These are phyloP conservation scores for Pestalotiopsis fici DNA, from an alignment of 2,329 filamentous ascomycete genomes.

Conservation along the genomic window DNA sequence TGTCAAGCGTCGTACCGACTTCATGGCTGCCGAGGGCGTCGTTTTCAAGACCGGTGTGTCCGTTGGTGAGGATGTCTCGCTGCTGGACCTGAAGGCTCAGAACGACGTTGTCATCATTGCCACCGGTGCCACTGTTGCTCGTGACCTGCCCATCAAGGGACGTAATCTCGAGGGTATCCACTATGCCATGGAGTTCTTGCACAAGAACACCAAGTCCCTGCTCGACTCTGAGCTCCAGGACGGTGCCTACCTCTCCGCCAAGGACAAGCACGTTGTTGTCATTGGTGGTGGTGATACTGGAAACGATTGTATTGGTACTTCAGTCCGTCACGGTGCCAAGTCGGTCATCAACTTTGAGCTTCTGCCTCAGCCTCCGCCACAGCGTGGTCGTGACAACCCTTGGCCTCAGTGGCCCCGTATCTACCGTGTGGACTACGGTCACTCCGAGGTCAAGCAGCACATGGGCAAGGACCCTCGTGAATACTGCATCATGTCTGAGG, in stretches of 20 bases:
- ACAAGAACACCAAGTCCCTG: conserved; percentile 96
- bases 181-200: conserved; percentile 96
- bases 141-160: conserved; percentile 88
- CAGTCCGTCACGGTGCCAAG: conserved; percentile 91
- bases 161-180: conserved; percentile 89
- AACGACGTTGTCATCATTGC: conserved; percentile 88
- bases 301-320: conserved; percentile 97
- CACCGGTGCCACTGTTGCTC: conserved; percentile 89
- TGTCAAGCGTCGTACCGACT: conserved; percentile 91
- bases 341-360: conserved; percentile 97
- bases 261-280: conserved; percentile 93
- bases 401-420: conserved; percentile 99
- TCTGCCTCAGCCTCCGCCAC: conserved; percentile 85
- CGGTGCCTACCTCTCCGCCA: conserved; percentile 86
- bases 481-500: conserved; percentile 98
- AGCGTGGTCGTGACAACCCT: conserved; percentile 91
- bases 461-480: conserved; percentile 95
- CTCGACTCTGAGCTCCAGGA: conserved; percentile 88
- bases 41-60: conserved; percentile 76
- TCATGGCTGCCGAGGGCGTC: conserved; percentile 89
- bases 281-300: conserved; percentile 98
- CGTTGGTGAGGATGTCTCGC: conserved; percentile 74
- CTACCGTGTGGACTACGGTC: conserved; percentile 97
- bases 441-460: conserved; percentile 93
- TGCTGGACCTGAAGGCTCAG: conserved; percentile 71